phyloP scores from a whole-genome alignment of 75 land plant species.

The Adiantum capillusveneris region DNA sequence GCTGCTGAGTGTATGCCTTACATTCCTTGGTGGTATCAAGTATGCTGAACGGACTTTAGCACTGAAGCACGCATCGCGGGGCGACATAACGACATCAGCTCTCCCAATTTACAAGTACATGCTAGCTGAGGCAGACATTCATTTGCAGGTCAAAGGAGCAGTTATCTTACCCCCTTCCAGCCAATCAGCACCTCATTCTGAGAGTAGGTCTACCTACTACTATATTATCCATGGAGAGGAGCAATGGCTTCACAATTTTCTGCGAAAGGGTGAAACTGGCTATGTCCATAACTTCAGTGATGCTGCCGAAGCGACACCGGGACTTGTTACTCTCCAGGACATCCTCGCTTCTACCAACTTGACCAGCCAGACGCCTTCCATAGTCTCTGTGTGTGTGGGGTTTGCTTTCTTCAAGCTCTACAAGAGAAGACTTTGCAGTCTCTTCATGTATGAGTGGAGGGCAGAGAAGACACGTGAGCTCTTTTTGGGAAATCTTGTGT shows the following conservation, averaged over 20 bases:
- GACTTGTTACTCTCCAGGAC: too few relatives aligned
- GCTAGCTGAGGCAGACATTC: not conserved
- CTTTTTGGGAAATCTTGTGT: not conserved
- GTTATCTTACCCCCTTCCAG: too few relatives aligned
- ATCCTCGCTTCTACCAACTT: too few relatives aligned
- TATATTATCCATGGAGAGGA: too few relatives aligned
- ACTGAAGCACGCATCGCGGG: not conserved
- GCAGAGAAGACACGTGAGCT: not conserved
- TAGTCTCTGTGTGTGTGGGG: not conserved
- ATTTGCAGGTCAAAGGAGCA: too few relatives aligned
- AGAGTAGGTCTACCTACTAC: too few relatives aligned
- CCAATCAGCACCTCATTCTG: too few relatives aligned
- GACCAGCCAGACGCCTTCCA: not conserved
- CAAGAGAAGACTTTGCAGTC: not conserved
- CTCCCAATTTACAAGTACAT: constrained; percentile 2
- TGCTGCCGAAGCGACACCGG: too few relatives aligned
- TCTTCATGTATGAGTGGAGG: constrained; percentile 6
- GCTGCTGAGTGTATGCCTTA: not conserved
- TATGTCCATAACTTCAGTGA: too few relatives aligned
- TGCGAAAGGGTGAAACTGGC: too few relatives aligned
- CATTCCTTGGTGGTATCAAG: constrained; percentile 1
- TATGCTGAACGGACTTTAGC: constrained; percentile 7
- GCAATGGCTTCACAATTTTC: too few relatives aligned
- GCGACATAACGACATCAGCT: not conserved
- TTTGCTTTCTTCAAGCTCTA: constrained; percentile 2